Evolutionary conservation across 192 early-diverging fungal species (phyloP).

Genomic region (Coemansia sp.): DNA sequence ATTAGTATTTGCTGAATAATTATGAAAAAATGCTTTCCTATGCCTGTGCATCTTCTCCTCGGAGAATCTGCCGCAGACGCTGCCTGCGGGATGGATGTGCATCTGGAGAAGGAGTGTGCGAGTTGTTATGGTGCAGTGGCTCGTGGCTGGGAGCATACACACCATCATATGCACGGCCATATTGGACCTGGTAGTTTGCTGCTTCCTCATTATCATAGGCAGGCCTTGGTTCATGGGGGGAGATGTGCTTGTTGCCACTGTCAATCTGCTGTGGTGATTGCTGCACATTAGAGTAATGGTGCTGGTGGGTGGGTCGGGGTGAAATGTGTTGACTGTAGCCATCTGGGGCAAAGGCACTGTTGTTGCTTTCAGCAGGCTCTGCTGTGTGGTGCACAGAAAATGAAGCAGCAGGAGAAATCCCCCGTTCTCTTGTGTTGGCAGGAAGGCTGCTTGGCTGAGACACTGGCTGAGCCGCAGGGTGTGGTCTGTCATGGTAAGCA

Average conservation of each 20-base stretch:
- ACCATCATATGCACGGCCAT: neutral
- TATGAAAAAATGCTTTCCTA: neutral
- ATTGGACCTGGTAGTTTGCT: neutral
- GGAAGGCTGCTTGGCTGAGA: neutral
- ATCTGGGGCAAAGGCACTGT: neutral
- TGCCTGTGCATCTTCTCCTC: neutral
- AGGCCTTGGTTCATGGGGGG: neutral
- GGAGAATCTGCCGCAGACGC: slow-evolving; percentile 13
- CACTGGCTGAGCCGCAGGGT: neutral
- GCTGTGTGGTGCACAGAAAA: no score
- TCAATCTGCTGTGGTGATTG: no score
- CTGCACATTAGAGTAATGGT: no score
- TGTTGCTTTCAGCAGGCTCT: neutral
- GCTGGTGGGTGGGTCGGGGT: neutral
- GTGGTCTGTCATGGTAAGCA: neutral
- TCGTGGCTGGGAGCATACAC: neutral
- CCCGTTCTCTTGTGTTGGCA: neutral
- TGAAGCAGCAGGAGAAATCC: neutral
- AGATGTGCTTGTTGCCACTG: neutral
- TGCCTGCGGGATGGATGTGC: slow-evolving; percentile 13
- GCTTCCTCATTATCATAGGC: neutral
- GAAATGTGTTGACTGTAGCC: slow-evolving; percentile 3
- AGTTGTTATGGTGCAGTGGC: neutral
- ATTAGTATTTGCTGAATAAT: neutral
- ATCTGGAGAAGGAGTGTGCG: neutral